These are phyloP conservation scores for Nitzschia putrida DNA, from an alignment of 108 stramenopile species.

Conservation along the genomic window DNA sequence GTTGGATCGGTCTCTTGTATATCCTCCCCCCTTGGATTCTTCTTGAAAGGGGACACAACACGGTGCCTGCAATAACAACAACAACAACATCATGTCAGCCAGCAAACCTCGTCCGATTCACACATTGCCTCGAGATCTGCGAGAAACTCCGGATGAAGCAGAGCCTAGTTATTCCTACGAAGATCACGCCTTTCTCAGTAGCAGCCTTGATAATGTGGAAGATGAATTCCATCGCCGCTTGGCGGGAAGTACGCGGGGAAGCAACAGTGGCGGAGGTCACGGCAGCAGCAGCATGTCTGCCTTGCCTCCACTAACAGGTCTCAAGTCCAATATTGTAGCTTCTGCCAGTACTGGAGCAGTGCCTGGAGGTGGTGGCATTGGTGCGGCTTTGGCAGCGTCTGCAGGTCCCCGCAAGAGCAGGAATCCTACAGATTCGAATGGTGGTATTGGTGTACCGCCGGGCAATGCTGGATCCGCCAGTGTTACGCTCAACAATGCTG, in stretches of 20 bases:
- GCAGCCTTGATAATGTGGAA: slow-evolving; percentile 34
- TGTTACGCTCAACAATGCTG: too few species aligned
- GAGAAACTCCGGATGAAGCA: slow-evolving; percentile 48
- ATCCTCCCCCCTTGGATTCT: too few species aligned
- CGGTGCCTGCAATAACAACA: too few species aligned
- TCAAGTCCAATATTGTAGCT: too few species aligned
- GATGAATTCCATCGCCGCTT: slow-evolving; percentile 52
- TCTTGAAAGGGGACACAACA: too few species aligned
- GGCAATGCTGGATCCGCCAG: too few species aligned
- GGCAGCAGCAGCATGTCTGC: neutral
- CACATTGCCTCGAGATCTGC: slow-evolving; percentile 23
- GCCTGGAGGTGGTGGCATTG: slow-evolving; percentile 7
- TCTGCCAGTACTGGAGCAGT: neutral
- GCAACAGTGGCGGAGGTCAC: neutral
- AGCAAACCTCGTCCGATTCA: slow-evolving; percentile 44
- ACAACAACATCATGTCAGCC: slow-evolving; percentile 7
- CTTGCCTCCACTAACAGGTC: neutral
- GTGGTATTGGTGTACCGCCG: too few species aligned
- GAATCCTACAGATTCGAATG: neutral
- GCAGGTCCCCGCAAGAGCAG: neutral
- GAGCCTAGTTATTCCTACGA: slow-evolving; percentile 57
- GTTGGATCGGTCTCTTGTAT: too few species aligned
- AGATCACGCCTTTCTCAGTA: slow-evolving; percentile 23
- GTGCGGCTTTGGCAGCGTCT: neutral
- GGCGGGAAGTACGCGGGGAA: slow-evolving; percentile 11